Percentiles rank a stretch among this genome's conserved stretches.
These are phyloP conservation scores for Helotiales sp. DNA, from an alignment of 2,329 filamentous ascomycete species.

Conservation along the genomic window DNA sequence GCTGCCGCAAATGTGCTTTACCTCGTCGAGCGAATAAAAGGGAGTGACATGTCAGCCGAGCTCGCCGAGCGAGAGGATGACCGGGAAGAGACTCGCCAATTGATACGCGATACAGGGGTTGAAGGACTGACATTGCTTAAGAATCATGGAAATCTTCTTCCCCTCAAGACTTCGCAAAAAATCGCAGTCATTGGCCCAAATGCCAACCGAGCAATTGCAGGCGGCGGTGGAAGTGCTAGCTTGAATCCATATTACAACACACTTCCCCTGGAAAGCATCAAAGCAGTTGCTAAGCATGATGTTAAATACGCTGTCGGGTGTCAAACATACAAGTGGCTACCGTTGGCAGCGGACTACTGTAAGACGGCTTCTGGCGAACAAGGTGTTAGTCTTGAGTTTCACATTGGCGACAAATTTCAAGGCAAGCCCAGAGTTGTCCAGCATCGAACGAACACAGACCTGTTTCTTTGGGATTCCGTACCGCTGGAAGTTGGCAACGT, in stretches of 20 bases:
- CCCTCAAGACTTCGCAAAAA: conserved; percentile 55
- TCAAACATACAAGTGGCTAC: conserved; percentile 65
- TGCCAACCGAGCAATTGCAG: conserved; percentile 66
- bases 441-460: conserved; percentile 61
- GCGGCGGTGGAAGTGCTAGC: conserved; percentile 66
- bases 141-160: conserved; percentile 59
- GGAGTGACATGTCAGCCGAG: conserved; percentile 57
- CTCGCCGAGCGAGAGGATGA: conserved; percentile 57
- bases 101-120: conserved; percentile 61
- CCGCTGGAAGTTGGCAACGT: conserved; percentile 60
- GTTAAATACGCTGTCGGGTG: conserved; percentile 62
- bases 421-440: conserved; percentile 58
- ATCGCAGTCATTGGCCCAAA: conserved; percentile 69
- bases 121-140: conserved; percentile 66
- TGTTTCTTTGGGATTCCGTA: conserved; percentile 71
- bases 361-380: conserved; percentile 55
- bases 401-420: conserved; percentile 61
- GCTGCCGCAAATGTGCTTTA: conserved; percentile 62
- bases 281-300: conserved; percentile 51
- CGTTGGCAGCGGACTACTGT: conserved; percentile 60
- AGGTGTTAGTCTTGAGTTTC: conserved; percentile 66
- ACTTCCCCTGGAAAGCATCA: conserved; percentile 63
- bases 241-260: conserved; percentile 70
- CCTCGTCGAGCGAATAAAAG: conserved; percentile 60
- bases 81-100: conserved; percentile 54